Base-by-base conservation (phyloP, 352 stramenopile species). In the Globisporangium nagaii region DNA sequence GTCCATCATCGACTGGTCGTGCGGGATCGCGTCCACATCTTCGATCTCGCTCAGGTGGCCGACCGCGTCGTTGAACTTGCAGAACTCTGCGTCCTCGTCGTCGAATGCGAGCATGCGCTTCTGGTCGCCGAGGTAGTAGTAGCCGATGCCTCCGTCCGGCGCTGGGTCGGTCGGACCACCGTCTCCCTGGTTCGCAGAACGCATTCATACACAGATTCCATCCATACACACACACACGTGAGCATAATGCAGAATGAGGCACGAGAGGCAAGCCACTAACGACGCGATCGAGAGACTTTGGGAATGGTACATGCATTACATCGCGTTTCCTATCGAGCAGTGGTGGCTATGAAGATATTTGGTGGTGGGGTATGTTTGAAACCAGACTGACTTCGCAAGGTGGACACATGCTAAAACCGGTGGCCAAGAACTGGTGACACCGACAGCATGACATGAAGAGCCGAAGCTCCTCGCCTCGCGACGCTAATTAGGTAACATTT, bases 401-500 rank as follows among this genome's bases (percentile, higher is more conserved):
- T 88, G 83, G 76, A 79, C 57, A 81, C 71, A 79, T 64, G 41
- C 71, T 53, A 69, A 71, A 54, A 56, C 73, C 71, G 69, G 68
- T 71, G 68, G 71, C 73, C 82, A 90, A 93, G 79, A 90, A 93
- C 79, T 90, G 79, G 70, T 79, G 60, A 78, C 68, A 63, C 57
- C 66, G 61, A 79, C 69, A 76, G 63, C 75, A 75, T 76, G 75
- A 41, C 62, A 65, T 68, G 36, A 58, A 42, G 30, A 52, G 20
- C 30, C 47, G 41, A 68, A 45, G 46, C 35, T 43, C 45, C 58
- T 71, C 65, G 66, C 70, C 71, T 71, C 72, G 73, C 75, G 68
- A 85, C 82, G 82, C 79, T 90, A 93, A 93, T 92, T 82, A 87
- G 75, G 77, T 90, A 72, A 67, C 80, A 79, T 73, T 75, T 83